These are phyloP conservation scores for Casuarina cunninghamiana DNA, from an alignment of 306 rosid species.

Conservation along the genomic window DNA sequence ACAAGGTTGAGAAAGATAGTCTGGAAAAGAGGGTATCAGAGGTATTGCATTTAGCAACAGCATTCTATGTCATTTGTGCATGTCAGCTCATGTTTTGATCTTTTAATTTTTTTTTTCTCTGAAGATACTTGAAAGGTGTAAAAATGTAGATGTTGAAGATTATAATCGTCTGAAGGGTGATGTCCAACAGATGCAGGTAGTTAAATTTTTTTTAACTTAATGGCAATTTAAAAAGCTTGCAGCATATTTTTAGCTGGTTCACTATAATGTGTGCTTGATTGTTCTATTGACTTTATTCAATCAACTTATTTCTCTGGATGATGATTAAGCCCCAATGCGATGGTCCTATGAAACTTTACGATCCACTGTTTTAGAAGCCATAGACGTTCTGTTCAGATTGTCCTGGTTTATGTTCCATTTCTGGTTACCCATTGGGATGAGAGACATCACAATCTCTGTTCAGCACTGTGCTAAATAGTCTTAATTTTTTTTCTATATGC, in stretches of 20 bases:
- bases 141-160: slow-evolving; percentile 69
- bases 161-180: slow-evolving; percentile 68
- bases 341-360: background rate
- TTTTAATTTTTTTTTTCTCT: slow-evolving; percentile 12
- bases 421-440: background rate
- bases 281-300: background rate
- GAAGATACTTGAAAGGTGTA: slow-evolving; percentile 71
- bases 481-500: background rate
- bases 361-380: background rate
- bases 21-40: slow-evolving; percentile 63
- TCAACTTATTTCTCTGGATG: background rate
- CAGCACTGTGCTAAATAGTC: background rate
- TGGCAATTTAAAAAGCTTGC: background rate
- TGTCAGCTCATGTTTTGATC: background rate
- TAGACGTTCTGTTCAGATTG: background rate
- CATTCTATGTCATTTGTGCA: background rate
- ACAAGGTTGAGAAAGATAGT: slow-evolving; percentile 52
- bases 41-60: slow-evolving; percentile 51
- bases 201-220: background rate
- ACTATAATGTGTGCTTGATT: background rate
- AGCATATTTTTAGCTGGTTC: background rate
- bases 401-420: background rate
- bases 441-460: background rate
- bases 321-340: background rate
- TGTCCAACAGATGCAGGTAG: slow-evolving; percentile 68